Evolutionary conservation across 345 rosid species (phyloP).

Genomic region (Turritis glabra): DNA sequence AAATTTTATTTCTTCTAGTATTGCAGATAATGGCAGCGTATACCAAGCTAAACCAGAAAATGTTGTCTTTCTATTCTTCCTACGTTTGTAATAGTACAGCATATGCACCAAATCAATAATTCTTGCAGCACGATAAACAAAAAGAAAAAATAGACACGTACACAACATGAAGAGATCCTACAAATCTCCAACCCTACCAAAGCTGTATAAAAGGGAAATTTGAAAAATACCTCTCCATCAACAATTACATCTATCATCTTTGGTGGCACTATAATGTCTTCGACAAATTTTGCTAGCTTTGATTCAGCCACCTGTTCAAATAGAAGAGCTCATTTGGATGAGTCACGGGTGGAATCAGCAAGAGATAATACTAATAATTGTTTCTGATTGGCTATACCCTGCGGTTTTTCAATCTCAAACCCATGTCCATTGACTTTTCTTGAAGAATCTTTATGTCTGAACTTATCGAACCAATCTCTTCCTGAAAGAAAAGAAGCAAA

Average conservation of each 20-base stretch:
- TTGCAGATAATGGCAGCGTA: conserved; percentile 7
- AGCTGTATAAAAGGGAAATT: conserved; percentile 1
- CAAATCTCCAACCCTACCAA: not conserved
- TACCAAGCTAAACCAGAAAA: conserved; percentile 3
- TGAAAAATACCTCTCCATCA: conserved; percentile 87
- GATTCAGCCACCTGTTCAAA: conserved; percentile 87
- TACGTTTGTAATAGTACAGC: conserved; percentile 1
- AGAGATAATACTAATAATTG: conserved; percentile 13
- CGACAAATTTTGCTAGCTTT: conserved; percentile 91
- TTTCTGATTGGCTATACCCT: conserved; percentile 57
- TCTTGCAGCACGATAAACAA: not conserved
- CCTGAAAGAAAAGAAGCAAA: conserved; percentile 46
- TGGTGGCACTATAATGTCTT: conserved; percentile 94
- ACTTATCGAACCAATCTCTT: conserved; percentile 96
- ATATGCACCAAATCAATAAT: not conserved
- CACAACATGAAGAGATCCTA: conserved; percentile 24
- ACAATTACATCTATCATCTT: conserved; percentile 94
- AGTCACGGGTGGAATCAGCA: conserved; percentile 13
- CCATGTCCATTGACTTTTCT: conserved; percentile 99
- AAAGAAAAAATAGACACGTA: not conserved
- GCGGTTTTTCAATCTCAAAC: conserved; percentile 94
- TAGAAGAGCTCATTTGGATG: conserved; percentile 25
- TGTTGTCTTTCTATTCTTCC: not conserved
- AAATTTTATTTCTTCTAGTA: not conserved
- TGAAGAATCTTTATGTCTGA: conserved; percentile 96